Conservation (phyloP, 2,329 filamentous ascomycete genomes). For the Cephalotrichum gorgonifer region DNA sequence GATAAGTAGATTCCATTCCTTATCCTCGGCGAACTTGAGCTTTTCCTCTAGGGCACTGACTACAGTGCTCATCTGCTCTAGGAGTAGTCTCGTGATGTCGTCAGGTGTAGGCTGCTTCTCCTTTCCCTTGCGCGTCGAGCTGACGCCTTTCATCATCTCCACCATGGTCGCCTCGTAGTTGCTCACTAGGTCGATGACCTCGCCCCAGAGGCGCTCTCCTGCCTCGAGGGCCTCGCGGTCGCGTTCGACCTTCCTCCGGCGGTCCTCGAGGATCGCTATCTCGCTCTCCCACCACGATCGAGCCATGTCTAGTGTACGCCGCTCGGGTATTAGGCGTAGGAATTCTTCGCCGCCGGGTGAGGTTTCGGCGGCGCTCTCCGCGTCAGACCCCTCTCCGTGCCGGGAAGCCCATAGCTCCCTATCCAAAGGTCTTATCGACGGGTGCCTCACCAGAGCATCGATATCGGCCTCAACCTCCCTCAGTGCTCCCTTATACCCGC, state of each 20-base stretch:
- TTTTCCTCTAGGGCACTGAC: conserved; percentile 44
- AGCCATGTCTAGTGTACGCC: conserved; percentile 61
- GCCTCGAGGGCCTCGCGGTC: conserved; percentile 58
- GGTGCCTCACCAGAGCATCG: conserved; percentile 44
- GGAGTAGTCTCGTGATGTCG: conserved; percentile 31
- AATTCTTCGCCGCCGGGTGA: conserved; percentile 41
- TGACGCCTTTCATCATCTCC: conserved; percentile 34
- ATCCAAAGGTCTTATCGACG: conserved; percentile 44
- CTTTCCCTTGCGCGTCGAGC: conserved; percentile 8
- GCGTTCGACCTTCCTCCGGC: conserved; percentile 43
- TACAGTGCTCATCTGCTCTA: conserved; percentile 46
- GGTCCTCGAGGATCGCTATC: conserved; percentile 40
- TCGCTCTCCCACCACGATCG: conserved; percentile 61
- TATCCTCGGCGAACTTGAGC: conserved; percentile 43
- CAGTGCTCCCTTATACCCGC: conserved; percentile 58
- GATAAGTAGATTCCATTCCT: conserved; percentile 64
- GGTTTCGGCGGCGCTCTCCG: conserved; percentile 2
- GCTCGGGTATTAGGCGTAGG: conserved; percentile 48
- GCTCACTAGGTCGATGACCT: conserved; percentile 46
- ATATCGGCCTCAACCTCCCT: conserved; percentile 56
- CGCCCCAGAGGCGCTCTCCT: conserved; percentile 56
- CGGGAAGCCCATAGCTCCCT: conserved; percentile 25
- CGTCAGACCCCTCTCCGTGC: conserved; percentile 5
- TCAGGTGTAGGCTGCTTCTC: conserved; percentile 17
- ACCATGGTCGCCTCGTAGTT: conserved; percentile 56